phyloP scores from a whole-genome alignment of 495 filamentous ascomycete genomes.

The Podospora bellae-mahoneyi region DNA sequence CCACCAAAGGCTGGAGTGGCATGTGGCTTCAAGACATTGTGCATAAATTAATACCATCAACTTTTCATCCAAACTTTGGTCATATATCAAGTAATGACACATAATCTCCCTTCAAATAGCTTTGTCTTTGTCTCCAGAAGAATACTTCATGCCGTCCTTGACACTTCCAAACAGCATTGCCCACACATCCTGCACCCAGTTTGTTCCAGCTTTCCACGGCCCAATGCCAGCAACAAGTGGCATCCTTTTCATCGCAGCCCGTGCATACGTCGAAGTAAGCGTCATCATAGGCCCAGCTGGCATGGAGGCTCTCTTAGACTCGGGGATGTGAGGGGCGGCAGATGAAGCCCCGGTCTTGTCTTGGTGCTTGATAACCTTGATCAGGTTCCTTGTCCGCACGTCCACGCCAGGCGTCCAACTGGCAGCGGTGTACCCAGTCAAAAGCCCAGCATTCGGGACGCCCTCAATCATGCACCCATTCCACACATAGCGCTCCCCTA shows the following conservation, averaged over 20 bases:
- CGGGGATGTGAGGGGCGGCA: slow-evolving; percentile 28
- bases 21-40: not conserved
- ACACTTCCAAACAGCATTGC: slow-evolving; percentile 30
- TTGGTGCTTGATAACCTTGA: slow-evolving; percentile 42
- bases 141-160: slow-evolving; percentile 34
- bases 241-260: slow-evolving; percentile 29
- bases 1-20: too few species aligned
- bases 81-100: not conserved
- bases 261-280: slow-evolving; percentile 36
- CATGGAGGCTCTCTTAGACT: slow-evolving; percentile 17
- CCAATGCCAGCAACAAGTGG: slow-evolving; percentile 32
- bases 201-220: slow-evolving; percentile 37
- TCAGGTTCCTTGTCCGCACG: slow-evolving; percentile 29
- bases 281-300: slow-evolving; percentile 23
- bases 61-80: not conserved
- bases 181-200: slow-evolving; percentile 30
- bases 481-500: slow-evolving; percentile 53
- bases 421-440: slow-evolving; percentile 50
- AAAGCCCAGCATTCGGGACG: slow-evolving; percentile 36
- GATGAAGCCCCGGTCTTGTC: slow-evolving; percentile 32
- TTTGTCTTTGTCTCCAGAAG: slow-evolving; percentile 14
- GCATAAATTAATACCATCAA: not conserved
- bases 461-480: slow-evolving; percentile 47
- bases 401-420: slow-evolving; percentile 56
- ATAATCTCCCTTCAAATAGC: slow-evolving; percentile 2